Evolutionary conservation across 2,329 filamentous ascomycete genomes (phyloP), one percentile per base, ranked within the genome.

Genomic region (Pseudophaeomoniella oleicola): DNA sequence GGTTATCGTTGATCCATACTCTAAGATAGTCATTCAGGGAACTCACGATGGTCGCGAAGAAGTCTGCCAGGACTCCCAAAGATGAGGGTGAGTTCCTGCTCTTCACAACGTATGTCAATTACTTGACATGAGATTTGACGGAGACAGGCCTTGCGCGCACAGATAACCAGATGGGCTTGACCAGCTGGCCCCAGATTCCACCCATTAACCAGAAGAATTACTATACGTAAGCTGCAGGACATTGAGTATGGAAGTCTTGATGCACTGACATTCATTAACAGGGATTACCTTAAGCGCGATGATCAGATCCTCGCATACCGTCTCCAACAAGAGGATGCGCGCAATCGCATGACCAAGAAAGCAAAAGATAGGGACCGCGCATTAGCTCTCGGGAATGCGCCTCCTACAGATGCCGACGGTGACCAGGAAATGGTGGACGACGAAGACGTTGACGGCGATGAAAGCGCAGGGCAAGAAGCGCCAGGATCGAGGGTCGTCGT

Each of bases 161-260:
- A 42, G 90, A 98, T 67, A 98, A 98, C 73, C 87, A 88, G 62
- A 88, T 98, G 80, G 90, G 87, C 54, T 75, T 90, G 54, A 83
- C 86, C 34, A 92, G 72, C 57, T 98, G 90, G 88, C 88, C 90
- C 6, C 81, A 90, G 53, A 78, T 94, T 39, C 71, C 75, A 31
- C 84, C 90, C 50, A 98, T 98, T 61, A 98, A 98, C 56, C 90
- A 98, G 59, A 98, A 98, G 66, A 98, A 98, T 59, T 98, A 98
- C 60, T 94, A 94, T 58, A 94, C 87, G 84, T 90, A 69, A 42
- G 77, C 65, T 15, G 11, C 19, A 4, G 30, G 37, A 19, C 48
- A 94, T 85, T 40, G 88, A 96, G 54, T 96, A 93, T 50, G 81
- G 94, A 62, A 96, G 94, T 64, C 80, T 87, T 50, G 88, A 94